Evolutionary conservation across 345 rosid species (phyloP), one percentile per base, ranked within the genome.

Genomic region (Raphanus raphanistrum): DNA sequence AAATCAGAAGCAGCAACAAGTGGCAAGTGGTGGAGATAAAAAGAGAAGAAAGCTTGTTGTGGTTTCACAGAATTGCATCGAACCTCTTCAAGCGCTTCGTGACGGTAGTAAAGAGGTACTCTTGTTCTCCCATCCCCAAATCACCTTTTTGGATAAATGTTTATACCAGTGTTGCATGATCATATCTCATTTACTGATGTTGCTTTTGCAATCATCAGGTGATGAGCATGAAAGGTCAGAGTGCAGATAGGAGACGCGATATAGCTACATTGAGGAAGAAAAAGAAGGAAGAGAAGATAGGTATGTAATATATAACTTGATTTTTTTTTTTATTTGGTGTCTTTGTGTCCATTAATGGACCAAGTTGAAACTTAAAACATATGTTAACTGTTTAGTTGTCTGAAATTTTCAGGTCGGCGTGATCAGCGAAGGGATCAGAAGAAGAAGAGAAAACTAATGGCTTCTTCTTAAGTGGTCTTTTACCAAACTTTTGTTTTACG

Each of bases 41-140:
- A 84, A 87, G 78, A 82, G 79, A 79, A 85, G 90, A 71, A 91
- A 89, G 76, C 73, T 91, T 80, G 84, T 90, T 60, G 89, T 95
- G 75, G 88, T 92, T 70, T 90, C 93, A 80, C 98, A 90, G 83
- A 89, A 89, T 81, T 87, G 90, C 70, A 71, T 92, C 35, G 99
- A 95, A 84, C 99, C 99, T n/a, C 96, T 95, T 54, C 86, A 90
- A 88, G 97, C 98, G 31, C 96, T 92, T 65, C 90, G 92, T 60
- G 85, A 65, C 76, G 87, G 83, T 76, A 86, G 89, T 62, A 86
- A 78, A 35, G 94, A 92, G 96, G 98, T 90, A 85, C 36, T 60
- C 33, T 28, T 28, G 31, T 28, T 28, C 31, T 28, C 31, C 21
- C 21, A 21, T 21, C 21, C 21, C 21, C 21, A 21, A 21, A 21